Percentiles rank a stretch among this genome's conserved stretches.
Evolutionary conservation across 2,329 filamentous ascomycete species (phyloP).

Genomic region (Colletotrichum incanum): DNA sequence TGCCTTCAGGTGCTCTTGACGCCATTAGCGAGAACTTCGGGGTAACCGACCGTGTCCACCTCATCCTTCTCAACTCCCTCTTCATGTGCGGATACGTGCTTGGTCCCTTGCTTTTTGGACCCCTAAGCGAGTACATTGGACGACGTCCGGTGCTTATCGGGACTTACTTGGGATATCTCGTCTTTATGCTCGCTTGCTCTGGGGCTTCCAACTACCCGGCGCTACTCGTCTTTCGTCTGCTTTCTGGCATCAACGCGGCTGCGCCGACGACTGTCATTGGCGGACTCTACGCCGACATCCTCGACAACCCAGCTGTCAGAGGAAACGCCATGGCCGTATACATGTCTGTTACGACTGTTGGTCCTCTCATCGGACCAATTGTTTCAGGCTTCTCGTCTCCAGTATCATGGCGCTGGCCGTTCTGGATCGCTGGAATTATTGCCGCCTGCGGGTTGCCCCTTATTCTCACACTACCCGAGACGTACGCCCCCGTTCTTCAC

Average conservation of each 20-base stretch:
- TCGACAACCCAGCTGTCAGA: slow-evolving; percentile 51
- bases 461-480: slow-evolving; percentile 60
- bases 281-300: slow-evolving; percentile 53
- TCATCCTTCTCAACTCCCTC: slow-evolving; percentile 54
- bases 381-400: slow-evolving; percentile 66
- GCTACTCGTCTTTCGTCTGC: slow-evolving; percentile 59
- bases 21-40: slow-evolving; percentile 51
- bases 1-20: slow-evolving; percentile 56
- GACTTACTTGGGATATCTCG: slow-evolving; percentile 53
- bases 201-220: slow-evolving; percentile 60
- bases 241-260: slow-evolving; percentile 53
- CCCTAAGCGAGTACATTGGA: slow-evolving; percentile 54
- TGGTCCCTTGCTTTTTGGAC: slow-evolving; percentile 53
- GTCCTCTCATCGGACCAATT: slow-evolving; percentile 64
- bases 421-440: slow-evolving; percentile 57
- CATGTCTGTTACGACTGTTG: slow-evolving; percentile 53
- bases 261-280: slow-evolving; percentile 54
- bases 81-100: slow-evolving; percentile 56
- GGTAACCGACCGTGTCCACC: slow-evolving; percentile 48
- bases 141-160: slow-evolving; percentile 53
- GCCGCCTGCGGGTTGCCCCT: slow-evolving; percentile 50
- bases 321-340: slow-evolving; percentile 54
- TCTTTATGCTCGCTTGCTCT: slow-evolving; percentile 55
- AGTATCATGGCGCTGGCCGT: slow-evolving; percentile 58
- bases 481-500: slow-evolving; percentile 67